These are phyloP conservation scores for Uronychia setigera DNA, from an alignment of 73 alveolate genomes.

Conservation along the genomic window DNA sequence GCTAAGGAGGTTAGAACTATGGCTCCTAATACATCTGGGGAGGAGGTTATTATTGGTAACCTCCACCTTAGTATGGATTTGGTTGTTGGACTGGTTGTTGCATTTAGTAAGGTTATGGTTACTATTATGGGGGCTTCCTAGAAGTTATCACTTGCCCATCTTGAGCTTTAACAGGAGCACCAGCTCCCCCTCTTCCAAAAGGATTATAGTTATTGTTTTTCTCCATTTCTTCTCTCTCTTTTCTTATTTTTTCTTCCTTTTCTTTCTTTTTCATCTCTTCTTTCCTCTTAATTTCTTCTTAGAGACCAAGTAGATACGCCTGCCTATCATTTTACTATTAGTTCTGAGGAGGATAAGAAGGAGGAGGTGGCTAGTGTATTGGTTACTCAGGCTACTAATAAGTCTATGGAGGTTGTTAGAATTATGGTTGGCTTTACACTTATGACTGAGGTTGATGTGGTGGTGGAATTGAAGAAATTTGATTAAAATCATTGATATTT, in stretches of 20 bases:
- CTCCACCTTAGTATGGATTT: background rate
- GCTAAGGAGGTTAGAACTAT: background rate
- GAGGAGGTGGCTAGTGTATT: too few relatives aligned
- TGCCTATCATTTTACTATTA: too few relatives aligned
- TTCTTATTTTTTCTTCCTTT: constrained; percentile 36
- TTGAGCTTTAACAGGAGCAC: constrained; percentile 50
- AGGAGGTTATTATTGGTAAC: background rate
- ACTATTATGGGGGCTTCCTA: constrained; percentile 34
- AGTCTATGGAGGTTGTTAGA: too few relatives aligned
- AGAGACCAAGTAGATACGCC: constrained; percentile 1
- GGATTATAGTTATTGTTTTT: constrained; percentile 29
- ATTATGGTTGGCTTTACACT: too few relatives aligned
- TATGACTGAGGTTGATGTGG: too few relatives aligned
- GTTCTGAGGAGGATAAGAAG: too few relatives aligned
- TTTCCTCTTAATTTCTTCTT: constrained; percentile 34
- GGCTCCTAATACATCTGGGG: constrained; percentile 10
- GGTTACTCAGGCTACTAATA: too few relatives aligned
- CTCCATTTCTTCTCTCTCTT: constrained; percentile 42
- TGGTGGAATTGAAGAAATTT: too few relatives aligned
- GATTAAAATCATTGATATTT: too few relatives aligned
- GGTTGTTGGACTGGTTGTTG: constrained; percentile 1
- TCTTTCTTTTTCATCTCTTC: constrained; percentile 41
- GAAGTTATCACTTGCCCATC: constrained; percentile 11
- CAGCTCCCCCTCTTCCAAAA: constrained; percentile 58
- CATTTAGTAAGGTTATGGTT: background rate